These are phyloP conservation scores for Penicillium bialowiezense DNA, from an alignment of 495 filamentous ascomycete species.

Conservation along the genomic window DNA sequence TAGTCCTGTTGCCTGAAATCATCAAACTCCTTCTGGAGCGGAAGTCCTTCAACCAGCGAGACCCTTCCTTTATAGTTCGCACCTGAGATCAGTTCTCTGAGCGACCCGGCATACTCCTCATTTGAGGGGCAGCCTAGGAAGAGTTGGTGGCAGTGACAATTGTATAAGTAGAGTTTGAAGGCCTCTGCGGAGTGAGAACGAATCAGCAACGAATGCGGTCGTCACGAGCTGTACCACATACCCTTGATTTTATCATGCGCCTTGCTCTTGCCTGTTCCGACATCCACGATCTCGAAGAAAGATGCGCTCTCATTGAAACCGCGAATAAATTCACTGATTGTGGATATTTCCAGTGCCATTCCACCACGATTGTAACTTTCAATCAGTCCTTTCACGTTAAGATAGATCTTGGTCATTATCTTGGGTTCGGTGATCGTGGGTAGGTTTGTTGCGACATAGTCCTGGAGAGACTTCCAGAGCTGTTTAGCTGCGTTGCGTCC, in stretches of 20 bases:
- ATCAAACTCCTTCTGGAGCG: conserved; percentile 65
- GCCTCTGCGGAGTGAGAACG: conserved; percentile 50
- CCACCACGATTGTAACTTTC: conserved; percentile 58
- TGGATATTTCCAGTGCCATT: conserved; percentile 46
- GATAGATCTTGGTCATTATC: conserved; percentile 66
- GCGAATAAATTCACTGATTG: conserved; percentile 65
- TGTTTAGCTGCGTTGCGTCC: conserved; percentile 67
- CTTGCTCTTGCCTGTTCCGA: conserved; percentile 65
- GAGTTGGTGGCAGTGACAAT: conserved; percentile 79
- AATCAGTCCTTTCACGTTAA: conserved; percentile 63
- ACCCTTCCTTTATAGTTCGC: conserved; percentile 54
- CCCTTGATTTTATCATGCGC: conserved; percentile 74
- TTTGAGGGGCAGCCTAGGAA: conserved; percentile 78
- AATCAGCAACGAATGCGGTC: conserved; percentile 7
- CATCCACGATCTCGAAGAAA: conserved; percentile 73
- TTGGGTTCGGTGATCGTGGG: conserved; percentile 51
- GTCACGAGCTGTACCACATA: conserved; percentile 33
- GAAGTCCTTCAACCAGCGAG: conserved; percentile 71
- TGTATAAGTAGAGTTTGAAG: conserved; percentile 62
- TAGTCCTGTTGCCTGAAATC: conserved; percentile 49
- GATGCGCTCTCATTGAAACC: conserved; percentile 73
- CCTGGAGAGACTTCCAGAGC: conserved; percentile 52
- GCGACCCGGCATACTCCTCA: conserved; percentile 64
- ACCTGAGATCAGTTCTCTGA: conserved; percentile 60
- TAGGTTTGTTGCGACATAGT: conserved; percentile 44